Conservation (phyloP, 1,284 basidiomycete species). For the Jaminaea rosea region DNA sequence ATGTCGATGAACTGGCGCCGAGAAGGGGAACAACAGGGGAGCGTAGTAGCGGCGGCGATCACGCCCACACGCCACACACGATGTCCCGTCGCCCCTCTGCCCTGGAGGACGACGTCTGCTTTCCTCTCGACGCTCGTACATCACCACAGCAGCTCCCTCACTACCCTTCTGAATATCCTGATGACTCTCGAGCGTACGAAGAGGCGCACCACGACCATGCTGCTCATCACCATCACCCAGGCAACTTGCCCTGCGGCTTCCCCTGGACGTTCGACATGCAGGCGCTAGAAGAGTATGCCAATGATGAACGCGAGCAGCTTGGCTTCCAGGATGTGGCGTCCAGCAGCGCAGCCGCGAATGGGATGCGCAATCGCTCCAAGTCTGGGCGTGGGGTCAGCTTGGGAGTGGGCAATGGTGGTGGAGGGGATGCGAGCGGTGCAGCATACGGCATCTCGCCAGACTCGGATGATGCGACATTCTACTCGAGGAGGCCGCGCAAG, state of each 20-base stretch:
- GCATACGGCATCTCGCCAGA: conserved; percentile 34
- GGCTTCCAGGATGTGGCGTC: no score
- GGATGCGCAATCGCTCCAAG: conserved; percentile 14
- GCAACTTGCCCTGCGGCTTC: conserved; percentile 24
- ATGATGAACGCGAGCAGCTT: conserved; percentile 34
- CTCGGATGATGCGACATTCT: conserved; percentile 41
- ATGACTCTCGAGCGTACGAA: neutral
- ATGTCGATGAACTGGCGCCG: conserved; percentile 1
- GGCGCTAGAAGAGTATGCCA: conserved; percentile 37
- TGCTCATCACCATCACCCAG: conserved; percentile 7
- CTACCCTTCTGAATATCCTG: neutral
- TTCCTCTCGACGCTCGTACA: conserved; percentile 20
- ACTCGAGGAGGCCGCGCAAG: conserved; percentile 38
- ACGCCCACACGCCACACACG: conserved; percentile 9
- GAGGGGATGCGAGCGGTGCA: neutral
- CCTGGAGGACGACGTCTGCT: conserved; percentile 44
- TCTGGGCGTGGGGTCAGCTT: conserved; percentile 2
- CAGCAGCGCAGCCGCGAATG: conserved; percentile 8
- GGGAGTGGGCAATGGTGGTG: neutral
- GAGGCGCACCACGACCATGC: conserved; percentile 9
- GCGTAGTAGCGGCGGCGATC: no score
- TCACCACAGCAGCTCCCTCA: neutral
- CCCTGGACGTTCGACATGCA: conserved; percentile 42
- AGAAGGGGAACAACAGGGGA: neutral
- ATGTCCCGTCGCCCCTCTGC: conserved; percentile 21